A percentile compares a stretch with the other conserved stretches of the same genome.
Evolutionary conservation across 257 asterid genomes (phyloP).

Genomic region (Petunia axillaris): DNA sequence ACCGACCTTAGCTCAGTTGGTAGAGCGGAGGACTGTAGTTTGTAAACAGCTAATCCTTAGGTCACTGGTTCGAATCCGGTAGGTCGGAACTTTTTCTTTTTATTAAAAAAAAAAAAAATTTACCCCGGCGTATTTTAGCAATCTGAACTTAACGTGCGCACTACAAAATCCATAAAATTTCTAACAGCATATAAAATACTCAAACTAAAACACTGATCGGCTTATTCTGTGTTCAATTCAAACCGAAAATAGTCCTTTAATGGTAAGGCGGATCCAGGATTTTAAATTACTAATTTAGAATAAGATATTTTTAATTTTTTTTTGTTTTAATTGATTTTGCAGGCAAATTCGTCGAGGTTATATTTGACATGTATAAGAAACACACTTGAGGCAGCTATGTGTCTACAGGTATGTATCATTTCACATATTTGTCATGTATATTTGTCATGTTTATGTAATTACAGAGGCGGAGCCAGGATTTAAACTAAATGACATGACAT

Average conservation of each 20-base stretch:
- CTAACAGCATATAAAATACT: neutral
- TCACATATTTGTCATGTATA: slow-evolving; percentile 22
- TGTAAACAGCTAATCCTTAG: slow-evolving; percentile 1
- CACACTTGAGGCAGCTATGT: slow-evolving; percentile 91
- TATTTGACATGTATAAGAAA: slow-evolving; percentile 79
- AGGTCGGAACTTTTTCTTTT: neutral
- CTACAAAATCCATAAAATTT: neutral
- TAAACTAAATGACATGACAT: too few relatives aligned
- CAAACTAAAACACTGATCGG: neutral
- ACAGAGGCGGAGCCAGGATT: too few relatives aligned
- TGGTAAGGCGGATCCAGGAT: slow-evolving; percentile 17
- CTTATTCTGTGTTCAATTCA: neutral
- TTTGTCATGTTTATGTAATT: neutral
- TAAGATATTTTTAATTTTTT: neutral
- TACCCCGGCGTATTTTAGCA: slow-evolving; percentile 1
- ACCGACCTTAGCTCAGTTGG: slow-evolving; percentile 28
- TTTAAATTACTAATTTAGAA: neutral
- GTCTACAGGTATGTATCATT: slow-evolving; percentile 70
- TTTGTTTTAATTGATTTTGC: neutral
- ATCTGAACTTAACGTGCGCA: slow-evolving; percentile 13
- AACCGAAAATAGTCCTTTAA: neutral
- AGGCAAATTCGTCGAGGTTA: slow-evolving; percentile 69
- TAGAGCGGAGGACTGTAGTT: slow-evolving; percentile 28
- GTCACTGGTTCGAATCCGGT: slow-evolving; percentile 26
- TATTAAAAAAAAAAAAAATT: too few relatives aligned